Conservation (phyloP, 441 rosid species). For the Aleurites moluccanus region DNA sequence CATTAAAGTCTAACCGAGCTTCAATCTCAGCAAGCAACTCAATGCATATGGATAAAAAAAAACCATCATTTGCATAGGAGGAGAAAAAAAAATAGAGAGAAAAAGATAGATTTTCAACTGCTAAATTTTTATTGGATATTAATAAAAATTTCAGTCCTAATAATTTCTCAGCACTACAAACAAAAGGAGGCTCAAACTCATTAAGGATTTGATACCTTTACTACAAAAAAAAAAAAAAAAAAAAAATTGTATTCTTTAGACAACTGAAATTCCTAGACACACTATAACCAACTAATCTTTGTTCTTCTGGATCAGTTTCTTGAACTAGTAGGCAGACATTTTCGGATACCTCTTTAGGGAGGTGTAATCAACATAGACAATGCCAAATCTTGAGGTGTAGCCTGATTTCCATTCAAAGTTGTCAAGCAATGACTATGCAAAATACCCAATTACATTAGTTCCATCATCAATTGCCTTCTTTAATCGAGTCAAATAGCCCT, state of each 20-base stretch:
- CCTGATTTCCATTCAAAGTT: conserved; percentile 93
- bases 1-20: no score
- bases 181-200: not conserved
- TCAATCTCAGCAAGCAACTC: no score
- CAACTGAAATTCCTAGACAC: conserved; percentile 5
- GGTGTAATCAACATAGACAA: conserved; percentile 73
- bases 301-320: conserved; percentile 49
- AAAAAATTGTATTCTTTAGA: not conserved
- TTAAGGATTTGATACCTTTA: not conserved
- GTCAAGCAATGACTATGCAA: conserved; percentile 94
- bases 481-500: conserved; percentile 63
- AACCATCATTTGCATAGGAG: no score
- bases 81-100: no score
- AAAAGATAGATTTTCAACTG: no score
- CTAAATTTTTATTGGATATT: no score
- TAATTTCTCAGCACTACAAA: no score
- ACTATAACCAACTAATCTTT: conserved; percentile 8
- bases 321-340: conserved; percentile 92
- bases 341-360: conserved; percentile 79
- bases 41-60: no score
- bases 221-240: conserved; percentile 4
- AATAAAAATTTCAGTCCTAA: no score
- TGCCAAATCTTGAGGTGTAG: conserved; percentile 93
- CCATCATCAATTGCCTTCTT: conserved; percentile 85
- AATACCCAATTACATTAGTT: conserved; percentile 79